A percentile compares a stretch with the other conserved stretches of the same genome.
phyloP scores from a whole-genome alignment of 352 stramenopile genomes.

The Globisporangium perplexum region DNA sequence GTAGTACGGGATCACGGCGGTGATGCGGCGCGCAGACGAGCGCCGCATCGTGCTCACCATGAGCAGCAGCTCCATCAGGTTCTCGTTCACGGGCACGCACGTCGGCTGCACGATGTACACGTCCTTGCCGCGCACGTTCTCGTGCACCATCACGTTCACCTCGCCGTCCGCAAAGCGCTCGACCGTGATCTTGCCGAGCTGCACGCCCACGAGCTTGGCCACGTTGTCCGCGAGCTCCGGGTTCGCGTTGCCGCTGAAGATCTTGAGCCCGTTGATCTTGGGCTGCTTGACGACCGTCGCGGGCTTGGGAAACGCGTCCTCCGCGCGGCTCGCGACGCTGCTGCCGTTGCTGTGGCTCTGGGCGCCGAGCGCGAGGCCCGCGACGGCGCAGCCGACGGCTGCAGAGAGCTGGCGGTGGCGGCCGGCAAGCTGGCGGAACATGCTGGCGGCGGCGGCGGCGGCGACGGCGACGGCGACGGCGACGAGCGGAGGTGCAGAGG shows the following conservation, averaged over 20 bases:
- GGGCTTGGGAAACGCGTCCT: constrained; percentile 50
- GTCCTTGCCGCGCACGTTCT: constrained; percentile 99
- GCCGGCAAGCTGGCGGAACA: constrained; percentile 69
- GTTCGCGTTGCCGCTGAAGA: constrained; percentile 99
- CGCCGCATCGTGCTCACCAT: constrained; percentile 97
- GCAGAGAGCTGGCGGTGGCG: constrained; percentile 44
- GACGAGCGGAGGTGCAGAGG: no score
- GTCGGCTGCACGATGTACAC: constrained; percentile 99
- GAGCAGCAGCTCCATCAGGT: constrained; percentile 99
- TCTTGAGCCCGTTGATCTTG: constrained; percentile 93
- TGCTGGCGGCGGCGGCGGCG: constrained; percentile 12
- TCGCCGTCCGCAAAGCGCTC: constrained; percentile 98
- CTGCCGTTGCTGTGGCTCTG: constrained; percentile 11
- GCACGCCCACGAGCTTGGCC: constrained; percentile 95
- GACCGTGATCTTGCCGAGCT: constrained; percentile 97
- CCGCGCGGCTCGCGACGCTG: constrained; percentile 27
- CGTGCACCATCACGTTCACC: constrained; percentile 99
- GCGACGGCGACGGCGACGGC: constrained; percentile 1
- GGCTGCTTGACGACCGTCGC: constrained; percentile 75
- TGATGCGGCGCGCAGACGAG: constrained; percentile 97
- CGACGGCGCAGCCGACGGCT: constrained; percentile 38
- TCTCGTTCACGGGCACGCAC: constrained; percentile 99
- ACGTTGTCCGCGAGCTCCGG: constrained; percentile 96
- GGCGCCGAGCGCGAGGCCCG: constrained; percentile 36
- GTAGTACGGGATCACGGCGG: constrained; percentile 97